Evolutionary conservation across 1,284 basidiomycete genomes (phyloP), one percentile per base, ranked within the genome.

Genomic region (Exobasidium rhododendri): DNA sequence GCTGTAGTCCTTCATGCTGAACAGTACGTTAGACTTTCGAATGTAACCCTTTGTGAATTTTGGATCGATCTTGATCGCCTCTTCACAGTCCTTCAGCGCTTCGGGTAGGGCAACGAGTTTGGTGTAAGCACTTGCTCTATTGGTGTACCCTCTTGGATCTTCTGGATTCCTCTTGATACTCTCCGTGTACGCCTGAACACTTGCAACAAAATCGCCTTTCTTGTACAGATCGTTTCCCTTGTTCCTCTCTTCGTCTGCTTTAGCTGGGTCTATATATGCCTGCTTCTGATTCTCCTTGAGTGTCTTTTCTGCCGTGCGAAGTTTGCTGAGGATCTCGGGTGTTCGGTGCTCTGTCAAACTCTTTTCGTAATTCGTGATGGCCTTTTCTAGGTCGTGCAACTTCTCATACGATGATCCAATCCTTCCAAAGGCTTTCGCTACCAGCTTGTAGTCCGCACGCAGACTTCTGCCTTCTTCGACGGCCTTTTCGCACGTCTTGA

Each of bases 271-370:
- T 67, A 97, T 86, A 82, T 98, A 98, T 1, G 91, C 90, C 71
- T 86, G 84, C 43, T 86, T 86, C 67, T 91, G 90, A 13, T 83
- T 84, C 64, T 96, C 94, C 10, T 84, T 84, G 80, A 92, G 89
- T 58, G 83, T 81, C 74, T 88, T 89, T 82, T 98, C 94, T 2
- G 86, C 84, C 67, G 83, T 67, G 46, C 75, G 70, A 46, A 99
- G 86, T 83, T 96, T 98, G 81, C 87, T 87, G 62, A 98, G 86
- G 66, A 94, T 85, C 73, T 94, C 90, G 14, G 96, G 89, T 4
- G 94, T 97, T 63, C 96, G 91, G 81, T 98, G 96, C 81, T 99
- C 96, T 3, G 93, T 90, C 56, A 99, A 85, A 6, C 91, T 93
- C 65, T 80, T 81, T 46, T 79, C 62, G 44, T 64, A 79, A 66